Conservation (phyloP, 2,329 filamentous ascomycete genomes). For the Xylaria sp. region DNA sequence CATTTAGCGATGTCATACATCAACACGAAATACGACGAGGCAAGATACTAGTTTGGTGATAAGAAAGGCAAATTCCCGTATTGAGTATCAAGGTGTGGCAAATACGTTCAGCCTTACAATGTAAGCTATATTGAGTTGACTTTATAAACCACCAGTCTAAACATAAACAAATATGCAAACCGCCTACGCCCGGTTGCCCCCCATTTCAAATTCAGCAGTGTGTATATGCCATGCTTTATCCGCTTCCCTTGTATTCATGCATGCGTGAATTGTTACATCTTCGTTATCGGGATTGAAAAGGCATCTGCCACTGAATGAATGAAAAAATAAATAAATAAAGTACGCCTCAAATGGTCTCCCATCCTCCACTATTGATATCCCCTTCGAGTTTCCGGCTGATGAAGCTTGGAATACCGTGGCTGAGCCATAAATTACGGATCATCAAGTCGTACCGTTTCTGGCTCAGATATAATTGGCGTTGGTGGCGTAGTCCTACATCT, state of each 20-base stretch:
- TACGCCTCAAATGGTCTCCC: slow-evolving; percentile 77
- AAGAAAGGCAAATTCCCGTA: background rate
- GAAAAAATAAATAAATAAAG: too few species aligned
- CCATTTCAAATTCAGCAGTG: background rate
- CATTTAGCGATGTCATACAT: background rate
- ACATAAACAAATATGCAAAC: slow-evolving; percentile 14
- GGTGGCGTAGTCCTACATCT: slow-evolving; percentile 87
- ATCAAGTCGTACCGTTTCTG: slow-evolving; percentile 93
- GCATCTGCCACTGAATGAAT: background rate
- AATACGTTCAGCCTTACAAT: background rate
- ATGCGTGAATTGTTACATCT: background rate
- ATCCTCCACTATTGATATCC: slow-evolving; percentile 96
- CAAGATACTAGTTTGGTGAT: background rate
- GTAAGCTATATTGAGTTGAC: background rate
- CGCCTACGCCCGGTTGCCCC: slow-evolving; percentile 2
- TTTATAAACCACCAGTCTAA: background rate
- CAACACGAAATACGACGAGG: background rate
- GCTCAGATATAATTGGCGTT: slow-evolving; percentile 89
- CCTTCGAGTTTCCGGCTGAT: slow-evolving; percentile 92
- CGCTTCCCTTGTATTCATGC: slow-evolving; percentile 2
- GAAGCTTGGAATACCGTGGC: slow-evolving; percentile 85
- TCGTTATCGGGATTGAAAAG: background rate
- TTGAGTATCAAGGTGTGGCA: background rate
- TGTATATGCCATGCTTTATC: slow-evolving; percentile 1
- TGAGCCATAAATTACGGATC: slow-evolving; percentile 85